These are phyloP conservation scores for Calonectria multiphialidica DNA, from an alignment of 2,329 filamentous ascomycete genomes.

Conservation along the genomic window DNA sequence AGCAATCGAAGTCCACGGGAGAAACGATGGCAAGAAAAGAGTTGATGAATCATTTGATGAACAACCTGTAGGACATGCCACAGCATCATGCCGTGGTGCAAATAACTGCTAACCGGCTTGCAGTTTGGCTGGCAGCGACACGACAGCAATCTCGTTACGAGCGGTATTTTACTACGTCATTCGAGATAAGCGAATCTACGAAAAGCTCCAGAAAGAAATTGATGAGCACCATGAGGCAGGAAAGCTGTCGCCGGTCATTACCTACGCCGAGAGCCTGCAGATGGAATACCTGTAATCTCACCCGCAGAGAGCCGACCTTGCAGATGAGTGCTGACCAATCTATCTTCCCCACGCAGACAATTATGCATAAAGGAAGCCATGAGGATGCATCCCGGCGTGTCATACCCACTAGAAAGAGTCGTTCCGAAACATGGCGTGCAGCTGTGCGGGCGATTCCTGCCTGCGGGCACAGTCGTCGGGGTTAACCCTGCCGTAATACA, in stretches of 20 bases:
- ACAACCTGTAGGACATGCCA: neutral
- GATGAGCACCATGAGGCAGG: constrained; percentile 61
- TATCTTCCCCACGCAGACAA: neutral
- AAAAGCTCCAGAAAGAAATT: constrained; percentile 65
- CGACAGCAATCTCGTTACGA: constrained; percentile 72
- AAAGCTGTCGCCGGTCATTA: constrained; percentile 46
- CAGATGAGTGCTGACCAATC: neutral
- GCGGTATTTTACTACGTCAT: constrained; percentile 73
- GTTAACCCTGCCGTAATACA: constrained; percentile 61
- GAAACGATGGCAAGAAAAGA: neutral
- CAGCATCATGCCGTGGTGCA: fast-evolving
- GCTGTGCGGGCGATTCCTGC: constrained; percentile 17
- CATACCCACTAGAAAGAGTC: constrained; percentile 22
- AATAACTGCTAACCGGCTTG: neutral
- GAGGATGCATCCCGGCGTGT: constrained; percentile 63
- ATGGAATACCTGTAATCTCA: constrained; percentile 64
- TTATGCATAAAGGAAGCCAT: constrained; percentile 58
- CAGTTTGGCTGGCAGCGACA: constrained; percentile 71
- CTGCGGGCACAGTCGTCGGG: constrained; percentile 49
- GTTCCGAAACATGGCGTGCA: constrained; percentile 14
- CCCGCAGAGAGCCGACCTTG: too few species aligned
- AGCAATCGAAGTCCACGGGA: neutral
- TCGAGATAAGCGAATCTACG: constrained; percentile 62
- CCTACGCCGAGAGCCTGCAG: constrained; percentile 66
- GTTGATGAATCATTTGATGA: neutral